Evolutionary conservation across 208 protist species (phyloP).

Genomic region (Acanthamoeba triangularis): DNA sequence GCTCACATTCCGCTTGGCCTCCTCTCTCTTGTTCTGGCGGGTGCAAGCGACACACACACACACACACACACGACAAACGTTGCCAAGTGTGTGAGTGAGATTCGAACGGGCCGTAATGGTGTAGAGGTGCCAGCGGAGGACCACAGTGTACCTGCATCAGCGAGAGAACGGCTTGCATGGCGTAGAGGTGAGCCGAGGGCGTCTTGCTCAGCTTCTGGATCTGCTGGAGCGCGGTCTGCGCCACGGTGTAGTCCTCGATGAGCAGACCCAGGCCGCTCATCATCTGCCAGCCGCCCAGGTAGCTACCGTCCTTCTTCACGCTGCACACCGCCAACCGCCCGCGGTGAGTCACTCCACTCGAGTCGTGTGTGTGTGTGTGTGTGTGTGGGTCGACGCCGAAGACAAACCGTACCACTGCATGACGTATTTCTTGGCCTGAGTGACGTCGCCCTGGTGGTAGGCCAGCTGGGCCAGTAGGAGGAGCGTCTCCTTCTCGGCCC

Average conservation of each 20-base stretch:
- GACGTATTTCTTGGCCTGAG: slow-evolving; percentile 59
- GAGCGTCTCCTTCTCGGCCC: slow-evolving; percentile 54
- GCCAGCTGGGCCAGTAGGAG: slow-evolving; percentile 49
- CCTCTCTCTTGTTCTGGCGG: not conserved
- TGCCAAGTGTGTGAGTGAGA: not conserved
- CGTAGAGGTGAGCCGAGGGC: not conserved
- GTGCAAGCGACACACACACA: not conserved
- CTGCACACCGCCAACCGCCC: not conserved
- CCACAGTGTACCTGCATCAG: not conserved
- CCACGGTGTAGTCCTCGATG: slow-evolving; percentile 36
- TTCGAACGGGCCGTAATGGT: not conserved
- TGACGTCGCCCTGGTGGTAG: slow-evolving; percentile 49
- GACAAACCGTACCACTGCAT: slow-evolving; percentile 31
- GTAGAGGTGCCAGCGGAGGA: not conserved
- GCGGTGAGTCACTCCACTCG: not conserved
- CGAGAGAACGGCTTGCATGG: slow-evolving; percentile 21
- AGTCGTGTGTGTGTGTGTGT: not conserved
- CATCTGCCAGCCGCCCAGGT: slow-evolving; percentile 40
- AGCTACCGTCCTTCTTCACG: slow-evolving; percentile 43
- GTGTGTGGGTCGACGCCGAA: not conserved
- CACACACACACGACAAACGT: not conserved
- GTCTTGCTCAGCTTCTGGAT: slow-evolving; percentile 34
- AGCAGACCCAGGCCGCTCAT: slow-evolving; percentile 67
- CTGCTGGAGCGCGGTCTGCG: slow-evolving; percentile 57
- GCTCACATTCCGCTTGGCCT: slow-evolving; percentile 24